Conservation (phyloP, 768 basidiomycete species). For the Lactarius hatsudake region DNA sequence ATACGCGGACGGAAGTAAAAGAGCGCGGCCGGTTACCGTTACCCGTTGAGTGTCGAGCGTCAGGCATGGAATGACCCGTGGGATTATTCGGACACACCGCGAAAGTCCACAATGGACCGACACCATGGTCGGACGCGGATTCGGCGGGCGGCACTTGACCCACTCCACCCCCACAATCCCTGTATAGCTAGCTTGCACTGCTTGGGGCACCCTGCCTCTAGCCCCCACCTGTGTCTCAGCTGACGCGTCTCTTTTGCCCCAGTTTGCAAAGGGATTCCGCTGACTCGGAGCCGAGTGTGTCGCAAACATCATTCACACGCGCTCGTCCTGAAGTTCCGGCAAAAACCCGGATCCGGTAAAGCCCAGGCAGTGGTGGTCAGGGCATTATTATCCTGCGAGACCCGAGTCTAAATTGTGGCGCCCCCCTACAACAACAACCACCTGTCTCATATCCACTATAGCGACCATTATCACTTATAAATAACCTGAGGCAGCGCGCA, state of each 20-base stretch:
- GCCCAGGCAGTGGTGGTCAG: background rate
- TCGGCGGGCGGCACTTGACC: background rate
- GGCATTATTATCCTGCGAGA: background rate
- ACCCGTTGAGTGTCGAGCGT: too few species aligned
- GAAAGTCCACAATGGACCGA: conserved; percentile 1
- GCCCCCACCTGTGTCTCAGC: background rate
- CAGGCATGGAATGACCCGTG: background rate
- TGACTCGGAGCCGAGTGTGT: background rate
- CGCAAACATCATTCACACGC: background rate
- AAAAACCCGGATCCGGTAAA: conserved; percentile 1
- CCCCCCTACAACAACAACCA: conserved; percentile 9
- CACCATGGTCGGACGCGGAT: background rate
- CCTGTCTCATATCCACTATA: conserved; percentile 7
- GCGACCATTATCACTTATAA: background rate
- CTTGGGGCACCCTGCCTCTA: background rate
- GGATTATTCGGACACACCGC: background rate
- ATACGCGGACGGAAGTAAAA: background rate
- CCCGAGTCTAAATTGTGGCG: conserved; percentile 15
- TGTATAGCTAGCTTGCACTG: background rate
- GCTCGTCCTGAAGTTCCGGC: background rate
- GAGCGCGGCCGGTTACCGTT: background rate
- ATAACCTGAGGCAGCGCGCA: background rate
- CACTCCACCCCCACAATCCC: background rate
- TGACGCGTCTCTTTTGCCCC: background rate
- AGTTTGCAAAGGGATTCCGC: background rate